Conservation (phyloP, 371 early-diverging fungal species). For the Mucor irregularis region DNA sequence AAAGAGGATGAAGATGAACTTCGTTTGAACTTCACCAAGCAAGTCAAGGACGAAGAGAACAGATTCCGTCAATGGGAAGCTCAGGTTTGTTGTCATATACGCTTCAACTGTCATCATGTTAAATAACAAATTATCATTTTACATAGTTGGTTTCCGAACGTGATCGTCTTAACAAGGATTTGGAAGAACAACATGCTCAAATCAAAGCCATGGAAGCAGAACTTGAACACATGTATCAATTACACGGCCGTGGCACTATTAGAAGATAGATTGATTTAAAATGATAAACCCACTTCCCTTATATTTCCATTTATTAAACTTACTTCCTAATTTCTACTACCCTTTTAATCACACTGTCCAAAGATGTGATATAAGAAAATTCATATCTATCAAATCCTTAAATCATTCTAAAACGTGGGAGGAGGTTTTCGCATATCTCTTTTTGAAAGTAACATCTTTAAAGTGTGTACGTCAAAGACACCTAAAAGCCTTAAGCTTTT, state of each 20-base stretch:
- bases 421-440: too few species aligned
- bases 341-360: too few species aligned
- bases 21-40: conserved; percentile 91
- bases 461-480: too few species aligned
- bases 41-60: conserved; percentile 91
- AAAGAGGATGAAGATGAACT: conserved; percentile 93
- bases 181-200: conserved; percentile 91
- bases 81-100: conserved; percentile 40
- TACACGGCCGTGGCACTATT: conserved; percentile 41
- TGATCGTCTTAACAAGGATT: conserved; percentile 95
- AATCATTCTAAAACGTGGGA: too few species aligned
- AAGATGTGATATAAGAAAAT: too few species aligned
- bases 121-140: not conserved
- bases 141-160: conserved; percentile 86
- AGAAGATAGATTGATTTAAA: conserved; percentile 30
- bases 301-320: not conserved
- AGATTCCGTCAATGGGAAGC: conserved; percentile 97
- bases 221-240: conserved; percentile 60
- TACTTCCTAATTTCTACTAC: not conserved
- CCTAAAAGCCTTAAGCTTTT: too few species aligned
- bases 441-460: too few species aligned
- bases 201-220: conserved; percentile 92
- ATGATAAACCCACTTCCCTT: not conserved
- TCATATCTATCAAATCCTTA: too few species aligned
- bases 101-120: not conserved